Conservation (phyloP, 177 flowering plant species). For the Vitis hybrid region DNA sequence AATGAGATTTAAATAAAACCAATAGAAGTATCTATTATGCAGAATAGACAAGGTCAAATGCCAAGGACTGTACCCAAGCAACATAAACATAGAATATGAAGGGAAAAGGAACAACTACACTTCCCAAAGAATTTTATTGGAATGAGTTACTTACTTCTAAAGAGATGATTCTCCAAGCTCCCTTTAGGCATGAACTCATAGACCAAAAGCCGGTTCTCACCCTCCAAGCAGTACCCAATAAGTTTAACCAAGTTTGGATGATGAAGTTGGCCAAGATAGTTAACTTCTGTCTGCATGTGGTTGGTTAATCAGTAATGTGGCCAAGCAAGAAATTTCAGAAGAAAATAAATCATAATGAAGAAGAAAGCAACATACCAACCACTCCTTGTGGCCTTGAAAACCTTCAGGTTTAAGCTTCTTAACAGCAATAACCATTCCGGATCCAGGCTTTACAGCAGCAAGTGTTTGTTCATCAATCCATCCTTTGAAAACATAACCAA, state of each 20-base stretch:
- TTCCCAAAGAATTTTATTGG: neutral
- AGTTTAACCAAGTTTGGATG: constrained; percentile 88
- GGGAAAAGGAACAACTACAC: neutral
- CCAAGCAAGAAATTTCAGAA: neutral
- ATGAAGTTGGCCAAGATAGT: constrained; percentile 78
- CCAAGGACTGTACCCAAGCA: neutral
- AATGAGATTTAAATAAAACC: neutral
- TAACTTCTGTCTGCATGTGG: constrained; percentile 73
- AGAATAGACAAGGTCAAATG: neutral
- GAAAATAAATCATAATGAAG: neutral
- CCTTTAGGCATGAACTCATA: constrained; percentile 94
- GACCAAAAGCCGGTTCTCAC: constrained; percentile 73
- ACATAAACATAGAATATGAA: neutral
- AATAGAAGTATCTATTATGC: neutral
- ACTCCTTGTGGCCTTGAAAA: constrained; percentile 83
- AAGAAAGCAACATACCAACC: constrained; percentile 56
- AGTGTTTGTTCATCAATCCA: constrained; percentile 72
- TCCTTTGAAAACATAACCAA: constrained; percentile 87
- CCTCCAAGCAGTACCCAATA: constrained; percentile 79
- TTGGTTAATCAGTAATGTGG: constrained; percentile 2
- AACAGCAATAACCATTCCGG: constrained; percentile 76
- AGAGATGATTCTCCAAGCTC: constrained; percentile 86
- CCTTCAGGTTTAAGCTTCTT: constrained; percentile 85
- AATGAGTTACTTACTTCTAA: constrained; percentile 59
- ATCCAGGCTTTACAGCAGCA: constrained; percentile 60